Evolutionary conservation across 2,329 filamentous ascomycete species (phyloP).

Genomic region (Ophiostoma australiae): DNA sequence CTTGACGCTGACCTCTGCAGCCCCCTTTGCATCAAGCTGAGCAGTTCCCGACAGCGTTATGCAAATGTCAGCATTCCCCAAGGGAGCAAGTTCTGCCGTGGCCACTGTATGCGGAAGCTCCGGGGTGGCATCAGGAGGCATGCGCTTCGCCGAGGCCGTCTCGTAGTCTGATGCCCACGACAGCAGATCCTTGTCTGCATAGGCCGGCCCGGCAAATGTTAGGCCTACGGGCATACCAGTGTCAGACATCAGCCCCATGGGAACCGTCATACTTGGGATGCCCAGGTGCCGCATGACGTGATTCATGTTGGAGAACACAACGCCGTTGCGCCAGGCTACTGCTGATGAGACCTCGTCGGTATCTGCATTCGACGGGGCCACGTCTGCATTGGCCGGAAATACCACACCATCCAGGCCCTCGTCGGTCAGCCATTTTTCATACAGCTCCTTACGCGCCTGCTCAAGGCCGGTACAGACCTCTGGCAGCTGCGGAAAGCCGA

Average conservation of each 20-base stretch:
- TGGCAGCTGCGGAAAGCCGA: not conserved
- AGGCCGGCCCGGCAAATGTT: not conserved
- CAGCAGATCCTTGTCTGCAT: not conserved
- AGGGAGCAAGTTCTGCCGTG: not conserved
- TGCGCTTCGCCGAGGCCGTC: not conserved
- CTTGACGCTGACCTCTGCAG: not conserved
- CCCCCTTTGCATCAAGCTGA: not conserved
- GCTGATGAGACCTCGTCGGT: not conserved
- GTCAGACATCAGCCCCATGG: constrained; percentile 45
- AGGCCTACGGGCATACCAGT: not conserved
- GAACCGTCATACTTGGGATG: constrained; percentile 49
- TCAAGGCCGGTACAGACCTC: not conserved
- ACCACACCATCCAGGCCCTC: not conserved
- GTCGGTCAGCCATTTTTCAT: not conserved
- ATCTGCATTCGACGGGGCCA: not conserved
- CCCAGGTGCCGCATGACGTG: constrained; percentile 50
- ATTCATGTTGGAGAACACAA: constrained; percentile 52
- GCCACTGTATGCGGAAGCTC: not conserved
- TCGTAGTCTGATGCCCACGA: not conserved
- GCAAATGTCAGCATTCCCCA: not conserved
- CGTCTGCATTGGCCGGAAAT: not conserved
- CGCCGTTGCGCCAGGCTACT: constrained; percentile 44
- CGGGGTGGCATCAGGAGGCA: not conserved
- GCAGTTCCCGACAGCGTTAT: not conserved
- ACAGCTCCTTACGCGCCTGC: not conserved